A percentile compares a stretch with the other conserved stretches of the same genome.
Conservation (phyloP, 148 eudicot species). For the Silene uniflora region DNA sequence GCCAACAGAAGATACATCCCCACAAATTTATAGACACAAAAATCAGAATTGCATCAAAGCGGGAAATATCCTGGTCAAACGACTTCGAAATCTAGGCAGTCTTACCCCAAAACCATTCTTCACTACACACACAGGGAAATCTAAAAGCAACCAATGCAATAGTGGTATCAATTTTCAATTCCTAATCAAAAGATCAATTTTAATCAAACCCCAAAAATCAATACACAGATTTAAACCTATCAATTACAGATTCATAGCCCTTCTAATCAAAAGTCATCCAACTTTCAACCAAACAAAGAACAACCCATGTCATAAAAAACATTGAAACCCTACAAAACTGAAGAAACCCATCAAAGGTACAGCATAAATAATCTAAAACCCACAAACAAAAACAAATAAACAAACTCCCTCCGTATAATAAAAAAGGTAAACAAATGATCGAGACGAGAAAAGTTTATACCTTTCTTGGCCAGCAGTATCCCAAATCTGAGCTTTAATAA, state of each 20-base stretch:
- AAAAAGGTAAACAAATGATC: background rate
- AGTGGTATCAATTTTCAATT: background rate
- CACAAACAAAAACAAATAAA: background rate
- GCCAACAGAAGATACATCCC: background rate
- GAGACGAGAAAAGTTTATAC: slow-evolving; percentile 23
- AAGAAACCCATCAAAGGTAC: too few relatives aligned
- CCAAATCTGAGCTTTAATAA: slow-evolving; percentile 82
- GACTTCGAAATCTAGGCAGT: background rate
- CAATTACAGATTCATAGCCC: background rate
- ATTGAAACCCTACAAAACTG: background rate
- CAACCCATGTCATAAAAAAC: slow-evolving; percentile 7
- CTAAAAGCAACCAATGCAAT: background rate
- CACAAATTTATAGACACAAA: background rate
- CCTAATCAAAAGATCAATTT: too few relatives aligned
- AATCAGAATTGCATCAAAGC: background rate
- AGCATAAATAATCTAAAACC: background rate
- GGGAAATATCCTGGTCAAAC: background rate
- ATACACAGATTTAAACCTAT: background rate
- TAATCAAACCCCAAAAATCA: background rate
- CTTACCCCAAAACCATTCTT: background rate
- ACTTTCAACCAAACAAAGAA: background rate
- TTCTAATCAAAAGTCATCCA: background rate
- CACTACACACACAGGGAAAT: background rate
- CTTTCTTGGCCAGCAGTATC: slow-evolving; percentile 83
- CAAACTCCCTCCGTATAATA: background rate